Conservation (phyloP, 129 eudicot genomes). For the Heracleum sosnowskyi region DNA sequence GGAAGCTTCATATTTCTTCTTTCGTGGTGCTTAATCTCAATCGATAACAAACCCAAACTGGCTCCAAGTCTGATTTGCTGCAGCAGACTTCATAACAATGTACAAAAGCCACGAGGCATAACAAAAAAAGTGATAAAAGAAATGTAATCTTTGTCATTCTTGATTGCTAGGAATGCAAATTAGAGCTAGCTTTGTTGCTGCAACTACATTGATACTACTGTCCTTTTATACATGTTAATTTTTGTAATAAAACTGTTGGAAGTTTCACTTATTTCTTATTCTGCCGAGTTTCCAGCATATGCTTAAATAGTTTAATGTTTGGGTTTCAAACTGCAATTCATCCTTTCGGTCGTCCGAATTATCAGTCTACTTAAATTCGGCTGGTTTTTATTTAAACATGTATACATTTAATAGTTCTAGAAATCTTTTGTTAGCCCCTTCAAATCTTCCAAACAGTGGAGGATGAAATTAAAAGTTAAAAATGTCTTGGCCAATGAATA, state of each 20-base stretch:
- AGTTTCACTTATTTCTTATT: neutral
- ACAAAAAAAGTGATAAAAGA: slow-evolving; percentile 15
- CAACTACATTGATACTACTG: neutral
- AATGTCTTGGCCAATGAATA: neutral
- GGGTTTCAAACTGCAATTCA: neutral
- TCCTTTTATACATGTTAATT: neutral
- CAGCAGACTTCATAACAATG: slow-evolving; percentile 18
- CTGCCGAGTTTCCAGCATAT: neutral
- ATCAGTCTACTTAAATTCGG: too few relatives aligned
- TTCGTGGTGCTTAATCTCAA: too few relatives aligned
- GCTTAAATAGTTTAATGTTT: neutral
- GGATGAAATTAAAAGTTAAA: neutral
- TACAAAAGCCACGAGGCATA: slow-evolving; percentile 20
- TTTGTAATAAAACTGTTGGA: neutral
- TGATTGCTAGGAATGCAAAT: neutral
- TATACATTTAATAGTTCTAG: neutral
- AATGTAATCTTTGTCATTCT: slow-evolving; percentile 9
- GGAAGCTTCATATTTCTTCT: too few relatives aligned
- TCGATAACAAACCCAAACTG: too few relatives aligned
- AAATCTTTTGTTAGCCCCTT: neutral
- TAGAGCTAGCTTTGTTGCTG: neutral
- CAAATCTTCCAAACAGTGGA: neutral
- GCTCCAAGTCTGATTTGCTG: too few relatives aligned
- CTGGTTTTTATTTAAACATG: too few relatives aligned
- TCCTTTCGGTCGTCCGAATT: too few relatives aligned